Evolutionary conservation across 2,329 filamentous ascomycete genomes (phyloP), one percentile per base, ranked within the genome.

Genomic region (Aspergillus floridensis): DNA sequence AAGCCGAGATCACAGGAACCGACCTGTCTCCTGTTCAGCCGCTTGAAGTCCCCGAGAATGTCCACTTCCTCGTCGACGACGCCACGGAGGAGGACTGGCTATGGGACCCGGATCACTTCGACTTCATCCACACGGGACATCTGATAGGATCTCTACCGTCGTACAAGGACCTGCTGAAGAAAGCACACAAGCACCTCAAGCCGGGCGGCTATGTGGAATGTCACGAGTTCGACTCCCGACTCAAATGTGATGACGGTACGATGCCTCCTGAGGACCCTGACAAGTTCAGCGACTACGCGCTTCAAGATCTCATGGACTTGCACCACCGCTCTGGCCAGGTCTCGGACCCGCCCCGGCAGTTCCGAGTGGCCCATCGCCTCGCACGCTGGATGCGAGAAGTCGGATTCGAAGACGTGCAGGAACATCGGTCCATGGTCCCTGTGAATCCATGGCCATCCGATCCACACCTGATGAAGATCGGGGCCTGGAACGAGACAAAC

Each of bases 61-160:
- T 92, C 14, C 84, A 86, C 62, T 93, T 93, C 65, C 86, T 86
- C 61, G 82, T 93, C 49, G 88, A 92, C 68, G 89, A 92, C 67
- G 81, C 81, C 69, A 80, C 82, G 3, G 84, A 86, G 68, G 77
- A 80, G 1, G 82, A 88, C 57, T 87, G 85, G 85, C 76, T 83
- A 75, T 69, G 84, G 75, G 75, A 79, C 5, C 66, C 75, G 0
- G 66, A 79, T 57, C 67, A 79, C 63, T 80, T 87, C 66, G 85
- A 88, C 71, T 82, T 83, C 60, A 80, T 89, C 59, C 86, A 88
- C 71, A 80, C 83, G 2, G 80, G 83, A 49, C 77, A 85, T 65
- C 79, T 89, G 74, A 77, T 79, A 2, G 87, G 86, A 21, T 80
- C 81, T 51, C 82, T 88, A 62, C 72, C 77, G 1, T 81, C 86